Evolutionary conservation across 495 filamentous ascomycete genomes (phyloP).

Genomic region (Penicillium pancosmium): DNA sequence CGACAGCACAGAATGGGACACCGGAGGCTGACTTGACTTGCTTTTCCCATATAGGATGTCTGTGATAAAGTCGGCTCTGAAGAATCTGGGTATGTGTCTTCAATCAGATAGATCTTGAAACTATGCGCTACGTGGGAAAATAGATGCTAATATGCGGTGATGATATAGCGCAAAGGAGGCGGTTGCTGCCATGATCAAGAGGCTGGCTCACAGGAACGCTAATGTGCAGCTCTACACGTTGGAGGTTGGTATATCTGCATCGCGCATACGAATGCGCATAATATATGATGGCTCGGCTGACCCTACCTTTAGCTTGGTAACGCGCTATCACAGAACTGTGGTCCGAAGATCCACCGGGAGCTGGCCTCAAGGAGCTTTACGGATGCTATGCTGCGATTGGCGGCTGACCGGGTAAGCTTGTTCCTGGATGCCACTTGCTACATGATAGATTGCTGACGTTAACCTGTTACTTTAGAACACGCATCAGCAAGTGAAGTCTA

Average conservation of each 20-base stretch:
- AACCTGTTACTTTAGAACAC: conserved; percentile 64
- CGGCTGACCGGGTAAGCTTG: conserved; percentile 70
- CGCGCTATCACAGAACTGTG: conserved; percentile 94
- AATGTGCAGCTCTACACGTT: conserved; percentile 99
- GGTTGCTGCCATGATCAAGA: conserved; percentile 91
- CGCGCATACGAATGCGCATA: neutral
- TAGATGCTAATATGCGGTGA: conserved; percentile 17
- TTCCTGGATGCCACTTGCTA: neutral
- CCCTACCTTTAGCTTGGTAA: conserved; percentile 67
- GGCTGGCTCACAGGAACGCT: conserved; percentile 94
- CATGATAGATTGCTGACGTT: neutral
- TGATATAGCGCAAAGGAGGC: conserved; percentile 76
- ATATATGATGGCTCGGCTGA: neutral
- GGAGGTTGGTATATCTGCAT: conserved; percentile 61
- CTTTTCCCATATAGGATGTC: conserved; percentile 64
- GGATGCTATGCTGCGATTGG: conserved; percentile 87
- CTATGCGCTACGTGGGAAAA: neutral
- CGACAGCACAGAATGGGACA: neutral
- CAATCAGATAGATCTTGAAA: neutral
- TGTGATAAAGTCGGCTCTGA: conserved; percentile 83
- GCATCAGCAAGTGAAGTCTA: conserved; percentile 93
- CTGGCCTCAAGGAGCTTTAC: conserved; percentile 94
- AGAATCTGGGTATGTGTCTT: conserved; percentile 60
- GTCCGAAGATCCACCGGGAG: conserved; percentile 87
- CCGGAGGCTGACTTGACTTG: conserved; percentile 24